Evolutionary conservation across 2,329 filamentous ascomycete genomes (phyloP), one percentile per base, ranked within the genome.

Genomic region (Stromatinia cepivora): DNA sequence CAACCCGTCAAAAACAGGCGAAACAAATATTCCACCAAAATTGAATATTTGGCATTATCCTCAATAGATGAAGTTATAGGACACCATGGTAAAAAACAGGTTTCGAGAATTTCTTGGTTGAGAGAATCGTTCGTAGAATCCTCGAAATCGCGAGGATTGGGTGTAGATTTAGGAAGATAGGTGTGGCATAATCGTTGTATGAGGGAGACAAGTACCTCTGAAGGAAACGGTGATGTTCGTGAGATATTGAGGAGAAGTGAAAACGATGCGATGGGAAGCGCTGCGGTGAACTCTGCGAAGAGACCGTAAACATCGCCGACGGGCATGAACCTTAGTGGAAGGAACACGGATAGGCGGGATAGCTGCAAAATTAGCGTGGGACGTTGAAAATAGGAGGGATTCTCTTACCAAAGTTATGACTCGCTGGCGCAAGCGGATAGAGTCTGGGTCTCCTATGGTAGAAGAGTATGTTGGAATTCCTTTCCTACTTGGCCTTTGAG

Each of bases 11-110:
- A 63, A 39, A 88, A 78, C 13, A 85, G 74, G 3, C 84, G 78
- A 22, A 88, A 72, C 50, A 88, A 73, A 3, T 80, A 80, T 76
- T 90, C 87, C 0, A 88, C 77, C 48, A 87, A 73, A 39, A 89
- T 78, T 4, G 84, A 84, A 17, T 89, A 81, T 72, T 86, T 86
- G 7, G 85, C 83, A 73, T 90, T 89, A 57, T 88, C 87, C 1
- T 80, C 78, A 1, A 81, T 74, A 13, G 78, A 82, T 5, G 78
- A 76, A 0, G 80, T 83, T 39, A 81, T 84, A 0, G 87, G 85
- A 1, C 84, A 77, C 67, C 80, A 86, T 0, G 86, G 86, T 7
- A 89, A 80, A 73, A 83, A 89, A 70, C 82, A 82, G 52, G 76
- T 72, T 70, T 87, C 83, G 28, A 90, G 80, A 22, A 84, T 82